Evolutionary conservation across 176 grass and related monocot species (phyloP).

Genomic region (Oryza meridionalis): DNA sequence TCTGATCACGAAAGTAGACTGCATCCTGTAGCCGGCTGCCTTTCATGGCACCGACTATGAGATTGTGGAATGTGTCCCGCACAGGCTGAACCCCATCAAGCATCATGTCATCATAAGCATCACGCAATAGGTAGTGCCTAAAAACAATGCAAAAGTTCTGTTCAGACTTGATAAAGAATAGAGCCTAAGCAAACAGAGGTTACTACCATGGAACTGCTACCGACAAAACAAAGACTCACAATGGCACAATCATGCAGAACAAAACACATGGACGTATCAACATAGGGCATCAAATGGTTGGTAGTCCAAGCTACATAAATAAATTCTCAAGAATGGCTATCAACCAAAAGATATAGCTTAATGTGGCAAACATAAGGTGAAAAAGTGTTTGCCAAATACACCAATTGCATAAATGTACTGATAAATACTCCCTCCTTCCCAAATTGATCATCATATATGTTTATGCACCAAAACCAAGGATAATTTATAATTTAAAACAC

Average conservation of each 20-base stretch:
- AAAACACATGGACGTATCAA: constrained; percentile 7
- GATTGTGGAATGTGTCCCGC: constrained; percentile 84
- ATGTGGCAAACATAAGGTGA: neutral
- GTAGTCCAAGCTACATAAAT: neutral
- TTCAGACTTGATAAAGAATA: constrained; percentile 7
- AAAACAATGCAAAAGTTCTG: constrained; percentile 2
- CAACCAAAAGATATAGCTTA: neutral
- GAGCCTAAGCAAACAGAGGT: neutral
- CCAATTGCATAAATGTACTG: neutral
- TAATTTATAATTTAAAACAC: no score
- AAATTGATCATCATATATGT: no score
- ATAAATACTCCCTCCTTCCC: neutral
- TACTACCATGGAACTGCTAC: constrained; percentile 9
- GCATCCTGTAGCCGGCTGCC: constrained; percentile 87
- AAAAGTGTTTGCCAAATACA: constrained; percentile 12
- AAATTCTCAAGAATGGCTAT: neutral
- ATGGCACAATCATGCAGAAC: neutral
- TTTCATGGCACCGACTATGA: constrained; percentile 96
- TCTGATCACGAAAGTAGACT: constrained; percentile 93
- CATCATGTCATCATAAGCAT: constrained; percentile 97
- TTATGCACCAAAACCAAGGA: no score
- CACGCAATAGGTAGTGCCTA: constrained; percentile 79
- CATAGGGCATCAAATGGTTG: constrained; percentile 18
- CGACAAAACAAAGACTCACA: constrained; percentile 1
- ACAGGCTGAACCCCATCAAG: constrained; percentile 87